These are phyloP conservation scores for Pascua sp. DNA, from an alignment of 1,284 basidiomycete species.

Conservation along the genomic window DNA sequence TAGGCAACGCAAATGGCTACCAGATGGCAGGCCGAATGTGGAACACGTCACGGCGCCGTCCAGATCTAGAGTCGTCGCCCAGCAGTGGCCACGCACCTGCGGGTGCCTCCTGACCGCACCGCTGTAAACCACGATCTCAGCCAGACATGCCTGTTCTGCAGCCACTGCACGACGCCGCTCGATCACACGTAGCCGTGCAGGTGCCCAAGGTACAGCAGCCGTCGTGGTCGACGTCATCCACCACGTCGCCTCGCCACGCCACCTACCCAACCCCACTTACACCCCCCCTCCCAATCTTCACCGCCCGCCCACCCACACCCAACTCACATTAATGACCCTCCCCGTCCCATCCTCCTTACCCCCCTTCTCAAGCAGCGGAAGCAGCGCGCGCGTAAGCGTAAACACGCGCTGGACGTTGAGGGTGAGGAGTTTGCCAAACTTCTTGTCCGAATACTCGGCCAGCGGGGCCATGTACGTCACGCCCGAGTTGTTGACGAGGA, in stretches of 20 bases:
- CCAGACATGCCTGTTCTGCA: too few species aligned
- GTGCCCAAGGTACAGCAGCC: neutral
- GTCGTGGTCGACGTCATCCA: constrained; percentile 1
- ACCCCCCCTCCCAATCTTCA: constrained; percentile 8
- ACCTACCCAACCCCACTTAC: constrained; percentile 1
- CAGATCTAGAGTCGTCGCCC: too few species aligned
- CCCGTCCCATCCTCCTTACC: constrained; percentile 53
- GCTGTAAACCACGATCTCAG: too few species aligned
- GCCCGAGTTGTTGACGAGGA: constrained; percentile 52
- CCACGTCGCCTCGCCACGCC: constrained; percentile 9
- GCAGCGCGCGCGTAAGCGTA: constrained; percentile 2
- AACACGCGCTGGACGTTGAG: constrained; percentile 10
- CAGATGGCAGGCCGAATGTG: too few species aligned
- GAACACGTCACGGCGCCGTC: too few species aligned
- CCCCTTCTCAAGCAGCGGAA: constrained; percentile 55
- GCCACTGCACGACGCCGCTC: too few species aligned
- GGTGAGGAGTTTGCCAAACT: constrained; percentile 13
- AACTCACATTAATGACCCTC: constrained; percentile 61
- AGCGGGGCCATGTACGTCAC: constrained; percentile 10
- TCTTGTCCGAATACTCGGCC: constrained; percentile 7
- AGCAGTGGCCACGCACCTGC: too few species aligned
- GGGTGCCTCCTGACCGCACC: too few species aligned
- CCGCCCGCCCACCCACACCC: too few species aligned
- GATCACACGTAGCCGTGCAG: too few species aligned
- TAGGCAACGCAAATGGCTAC: too few species aligned